Percentiles rank a stretch among this genome's conserved stretches.
These are phyloP conservation scores for Chaetomidium leptoderma DNA, from an alignment of 495 filamentous ascomycete species.

Conservation along the genomic window DNA sequence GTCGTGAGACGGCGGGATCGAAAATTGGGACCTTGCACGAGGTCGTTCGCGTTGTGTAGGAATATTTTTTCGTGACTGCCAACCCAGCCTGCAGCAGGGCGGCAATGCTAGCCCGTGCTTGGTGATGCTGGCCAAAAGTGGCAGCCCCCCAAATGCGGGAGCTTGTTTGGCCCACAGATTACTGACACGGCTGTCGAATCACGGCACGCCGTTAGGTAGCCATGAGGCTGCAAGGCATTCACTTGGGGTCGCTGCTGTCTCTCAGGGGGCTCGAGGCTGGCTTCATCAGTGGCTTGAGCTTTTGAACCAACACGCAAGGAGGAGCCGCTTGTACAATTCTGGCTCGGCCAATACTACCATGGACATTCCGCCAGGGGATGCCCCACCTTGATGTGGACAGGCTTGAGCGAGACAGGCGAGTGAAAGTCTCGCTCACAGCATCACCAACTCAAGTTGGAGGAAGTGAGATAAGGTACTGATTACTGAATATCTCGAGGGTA, in stretches of 20 bases:
- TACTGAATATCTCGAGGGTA: too few relatives aligned
- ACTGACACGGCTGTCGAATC: slow-evolving; percentile 20
- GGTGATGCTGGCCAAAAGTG: slow-evolving; percentile 21
- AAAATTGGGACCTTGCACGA: not conserved
- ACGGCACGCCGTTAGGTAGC: not conserved
- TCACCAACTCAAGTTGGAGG: too few relatives aligned
- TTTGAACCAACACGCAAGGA: not conserved
- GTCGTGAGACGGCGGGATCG: not conserved
- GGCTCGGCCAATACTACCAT: not conserved
- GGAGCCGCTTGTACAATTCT: not conserved
- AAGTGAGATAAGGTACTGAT: too few relatives aligned
- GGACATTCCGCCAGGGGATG: too few relatives aligned
- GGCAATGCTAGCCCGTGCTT: slow-evolving; percentile 11
- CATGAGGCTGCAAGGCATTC: slow-evolving; percentile 31
- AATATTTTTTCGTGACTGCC: slow-evolving; percentile 13
- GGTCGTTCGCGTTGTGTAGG: slow-evolving; percentile 8
- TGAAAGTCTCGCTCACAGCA: too few relatives aligned
- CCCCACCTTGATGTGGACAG: too few relatives aligned
- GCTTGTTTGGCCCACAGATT: slow-evolving; percentile 6
- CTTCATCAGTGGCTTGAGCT: too few relatives aligned
- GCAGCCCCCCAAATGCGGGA: not conserved
- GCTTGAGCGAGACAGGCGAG: too few relatives aligned
- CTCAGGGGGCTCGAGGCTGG: slow-evolving; percentile 23
- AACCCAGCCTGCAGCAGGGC: slow-evolving; percentile 15
- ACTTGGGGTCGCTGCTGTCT: slow-evolving; percentile 9